Evolutionary conservation across 2,329 filamentous ascomycete genomes (phyloP), one percentile per base, ranked within the genome.

Genomic region (Curvularia verruculosa): DNA sequence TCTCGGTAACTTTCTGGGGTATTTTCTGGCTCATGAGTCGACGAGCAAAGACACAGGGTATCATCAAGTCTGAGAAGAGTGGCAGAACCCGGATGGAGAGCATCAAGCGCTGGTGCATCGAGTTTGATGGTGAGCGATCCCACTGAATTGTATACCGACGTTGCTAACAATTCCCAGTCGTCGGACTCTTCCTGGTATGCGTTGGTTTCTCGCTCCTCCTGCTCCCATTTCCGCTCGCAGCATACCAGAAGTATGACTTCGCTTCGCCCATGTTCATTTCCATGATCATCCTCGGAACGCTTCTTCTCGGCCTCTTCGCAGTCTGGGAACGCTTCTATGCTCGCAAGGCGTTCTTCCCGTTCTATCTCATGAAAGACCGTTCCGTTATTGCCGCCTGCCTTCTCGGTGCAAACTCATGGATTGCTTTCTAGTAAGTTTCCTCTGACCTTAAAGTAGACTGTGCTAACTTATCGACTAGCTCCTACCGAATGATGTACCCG

Each of bases 201-300:
- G 78, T 76, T 1, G 88, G 87, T 3, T 82, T 89, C 58, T 79
- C 83, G 0, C 74, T 90, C 15, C 84, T 92, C 66, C 78, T 92
- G 18, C 82, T 92, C 5, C 86, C 89, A 0, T 86, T 92, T 71
- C 86, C 80, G 23, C 79, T 92, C 18, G 66, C 65, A 50, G 64
- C 67, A 15, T 65, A 60, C 31, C 58, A 47, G 64, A 64, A 44
- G 49, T 54, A 65, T 44, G 29, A 57, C 55, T 79, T 77, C 75
- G 49, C 49, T 2, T 67, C 73, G 5, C 55, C 66, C 2, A 62
- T 69, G 53, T 74, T 80, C 50, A 75, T 79, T 52, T 66, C 63
- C 61, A 74, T 78, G 68, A 62, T 78, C 18, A 61, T 77, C 21
- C 48, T 76, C 28, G 76, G 77, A 6, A 43, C 73, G 37, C 19